Percentiles rank a stretch among this genome's conserved stretches.
phyloP scores from a whole-genome alignment of 441 rosid species.

The Iberis amara region DNA sequence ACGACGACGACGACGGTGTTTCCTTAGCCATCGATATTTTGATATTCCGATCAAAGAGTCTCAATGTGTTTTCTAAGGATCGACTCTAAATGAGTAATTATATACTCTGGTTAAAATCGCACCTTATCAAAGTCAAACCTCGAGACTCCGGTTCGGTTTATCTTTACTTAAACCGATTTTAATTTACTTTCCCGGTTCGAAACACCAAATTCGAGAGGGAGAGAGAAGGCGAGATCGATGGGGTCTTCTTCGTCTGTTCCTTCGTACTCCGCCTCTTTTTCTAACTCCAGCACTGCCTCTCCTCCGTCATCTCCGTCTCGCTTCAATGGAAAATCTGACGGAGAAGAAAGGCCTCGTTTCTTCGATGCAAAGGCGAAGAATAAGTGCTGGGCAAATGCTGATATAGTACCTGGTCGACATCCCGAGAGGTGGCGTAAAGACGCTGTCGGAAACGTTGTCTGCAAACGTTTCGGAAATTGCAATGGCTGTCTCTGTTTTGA shows the following conservation, averaged over 20 bases:
- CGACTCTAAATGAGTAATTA: background rate
- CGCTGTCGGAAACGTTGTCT: conserved; percentile 77
- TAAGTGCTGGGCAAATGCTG: conserved; percentile 73
- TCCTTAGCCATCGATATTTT: conserved; percentile 33
- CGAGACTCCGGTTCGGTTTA: background rate
- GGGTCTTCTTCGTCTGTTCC: conserved; percentile 19
- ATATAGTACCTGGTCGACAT: conserved; percentile 68
- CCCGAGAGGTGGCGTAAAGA: conserved; percentile 96
- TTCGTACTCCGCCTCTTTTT: conserved; percentile 14
- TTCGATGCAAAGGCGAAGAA: conserved; percentile 63
- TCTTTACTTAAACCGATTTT: background rate
- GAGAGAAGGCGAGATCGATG: conserved; percentile 25
- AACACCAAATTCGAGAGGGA: background rate
- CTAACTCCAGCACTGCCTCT: conserved; percentile 22
- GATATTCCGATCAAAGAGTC: conserved; percentile 15
- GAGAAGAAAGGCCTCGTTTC: conserved; percentile 60
- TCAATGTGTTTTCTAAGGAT: background rate
- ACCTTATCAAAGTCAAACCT: too few species aligned
- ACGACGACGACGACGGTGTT: conserved; percentile 11
- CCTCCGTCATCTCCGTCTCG: conserved; percentile 32
- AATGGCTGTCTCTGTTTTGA: conserved; percentile 84
- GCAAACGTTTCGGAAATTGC: conserved; percentile 82
- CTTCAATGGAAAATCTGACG: conserved; percentile 16
- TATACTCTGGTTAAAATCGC: too few species aligned
- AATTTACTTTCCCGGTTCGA: background rate